Base-by-base conservation (phyloP, 2,329 filamentous ascomycete genomes). In the Bimuria novae-zelandiae region DNA sequence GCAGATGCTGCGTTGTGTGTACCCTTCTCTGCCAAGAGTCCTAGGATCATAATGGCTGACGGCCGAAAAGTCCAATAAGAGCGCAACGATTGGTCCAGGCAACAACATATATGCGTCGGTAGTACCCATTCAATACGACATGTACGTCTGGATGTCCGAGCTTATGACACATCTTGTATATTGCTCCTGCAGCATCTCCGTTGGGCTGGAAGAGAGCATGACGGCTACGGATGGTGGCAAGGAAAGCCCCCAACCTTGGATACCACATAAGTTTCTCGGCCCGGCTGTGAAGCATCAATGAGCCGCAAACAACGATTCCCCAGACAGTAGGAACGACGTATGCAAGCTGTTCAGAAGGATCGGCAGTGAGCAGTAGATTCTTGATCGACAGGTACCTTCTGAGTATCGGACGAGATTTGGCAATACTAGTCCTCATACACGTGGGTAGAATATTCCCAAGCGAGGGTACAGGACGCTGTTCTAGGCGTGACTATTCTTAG, bases 41-140 rank as follows among this genome's bases (percentile, higher is more conserved):
- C 39, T 22, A 56, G 30, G 35, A 47, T 51, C 54, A 61, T 63
- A 61, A 56, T 43, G 59, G 62, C 60, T 65, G 59, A 67, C 54
- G 43, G 50, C 57, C 53, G 56, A 59, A 54, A 19, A 12, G 16
- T 29, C 21, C 8, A 60, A 55, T 59, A 14, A 27, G 12, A 29
- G 17, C n/a, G 3, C 12, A 7, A 19, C 53, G 48, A 67, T 67
- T 68, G 62, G 64, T 41, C 32, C 32, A 49, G 16, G 10, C 7
- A 10, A 17, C 7, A 17, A n/a, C n/a, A 33, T 39, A 42, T 17
- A 17, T 30, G 41, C 41, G 22, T 56, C 47, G 51, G 49, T 41
- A 47, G 55, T 57, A 45, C n/a, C 35, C 40, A 8, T 25, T 43
- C 40, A 57, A 65, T 59, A 65, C 59, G 59, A 53, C 47, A 54